Evolutionary conservation across 176 grass and related monocot species (phyloP).

Genomic region (Otatea glauca): DNA sequence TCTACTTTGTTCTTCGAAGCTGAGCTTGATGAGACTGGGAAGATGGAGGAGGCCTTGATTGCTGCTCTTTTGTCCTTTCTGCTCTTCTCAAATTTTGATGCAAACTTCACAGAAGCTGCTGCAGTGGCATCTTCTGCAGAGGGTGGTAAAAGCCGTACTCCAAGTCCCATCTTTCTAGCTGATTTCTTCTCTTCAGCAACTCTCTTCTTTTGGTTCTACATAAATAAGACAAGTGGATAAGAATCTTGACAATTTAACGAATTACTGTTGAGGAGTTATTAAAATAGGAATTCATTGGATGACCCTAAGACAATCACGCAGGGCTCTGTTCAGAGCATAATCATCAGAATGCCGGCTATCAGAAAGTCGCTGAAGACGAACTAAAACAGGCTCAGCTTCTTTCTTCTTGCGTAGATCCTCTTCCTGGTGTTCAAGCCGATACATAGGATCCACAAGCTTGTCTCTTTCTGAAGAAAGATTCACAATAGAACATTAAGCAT

Average conservation of each 20-base stretch:
- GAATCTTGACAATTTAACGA: constrained; percentile 37
- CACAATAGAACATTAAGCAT: constrained; percentile 38
- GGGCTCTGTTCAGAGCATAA: constrained; percentile 81
- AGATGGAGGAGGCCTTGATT: constrained; percentile 87
- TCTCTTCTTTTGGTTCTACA: constrained; percentile 91
- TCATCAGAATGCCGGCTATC: constrained; percentile 77
- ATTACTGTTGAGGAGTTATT: constrained; percentile 2
- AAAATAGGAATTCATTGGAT: constrained; percentile 40
- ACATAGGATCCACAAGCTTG: constrained; percentile 92
- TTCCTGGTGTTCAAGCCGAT: constrained; percentile 92
- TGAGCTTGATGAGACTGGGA: constrained; percentile 55
- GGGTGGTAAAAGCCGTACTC: constrained; percentile 77
- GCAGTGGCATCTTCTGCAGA: constrained; percentile 66
- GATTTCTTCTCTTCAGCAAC: constrained; percentile 68
- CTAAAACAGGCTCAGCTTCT: constrained; percentile 84
- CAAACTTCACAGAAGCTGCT: constrained; percentile 73
- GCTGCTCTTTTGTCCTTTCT: constrained; percentile 77
- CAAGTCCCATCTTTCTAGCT: constrained; percentile 78
- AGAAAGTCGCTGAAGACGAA: constrained; percentile 84
- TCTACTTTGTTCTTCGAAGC: constrained; percentile 53
- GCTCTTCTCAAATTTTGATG: constrained; percentile 77
- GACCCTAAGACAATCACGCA: constrained; percentile 78
- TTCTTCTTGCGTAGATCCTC: constrained; percentile 94
- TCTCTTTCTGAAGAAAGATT: constrained; percentile 71
- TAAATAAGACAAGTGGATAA: constrained; percentile 52